Evolutionary conservation across 23 red algal genomes (phyloP).

Genomic region (Gracilaria caudata): DNA sequence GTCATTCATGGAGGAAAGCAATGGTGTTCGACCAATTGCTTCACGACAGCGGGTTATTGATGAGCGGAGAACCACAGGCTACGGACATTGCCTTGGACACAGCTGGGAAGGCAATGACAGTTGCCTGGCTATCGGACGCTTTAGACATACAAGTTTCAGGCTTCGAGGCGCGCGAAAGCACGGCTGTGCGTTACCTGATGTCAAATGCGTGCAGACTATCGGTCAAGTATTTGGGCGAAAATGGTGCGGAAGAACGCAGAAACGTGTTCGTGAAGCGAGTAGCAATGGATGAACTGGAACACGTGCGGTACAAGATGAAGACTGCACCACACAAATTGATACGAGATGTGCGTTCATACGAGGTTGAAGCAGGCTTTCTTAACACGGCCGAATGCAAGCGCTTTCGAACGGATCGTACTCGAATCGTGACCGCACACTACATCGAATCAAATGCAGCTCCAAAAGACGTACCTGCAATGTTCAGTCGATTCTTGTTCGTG

Average conservation of each 20-base stretch:
- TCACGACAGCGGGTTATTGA: conserved; percentile 6
- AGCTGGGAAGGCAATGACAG: conserved; percentile 55
- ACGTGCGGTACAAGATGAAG: conserved; percentile 46
- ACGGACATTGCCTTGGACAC: conserved; percentile 66
- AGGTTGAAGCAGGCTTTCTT: conserved; percentile 62
- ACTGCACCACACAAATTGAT: conserved; percentile 55
- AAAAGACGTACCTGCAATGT: conserved; percentile 11
- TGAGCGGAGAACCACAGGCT: conserved; percentile 15
- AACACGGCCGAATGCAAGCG: conserved; percentile 29
- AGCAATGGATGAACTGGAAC: conserved; percentile 60
- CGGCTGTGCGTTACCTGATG: conserved; percentile 58
- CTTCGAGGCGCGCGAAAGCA: conserved; percentile 39
- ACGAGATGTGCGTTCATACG: conserved; percentile 61
- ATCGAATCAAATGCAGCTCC: conserved; percentile 1
- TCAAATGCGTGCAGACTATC: conserved; percentile 51
- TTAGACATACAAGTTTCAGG: conserved; percentile 9
- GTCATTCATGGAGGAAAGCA: conserved; percentile 15
- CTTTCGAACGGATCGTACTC: conserved; percentile 33
- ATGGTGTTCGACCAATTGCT: conserved; percentile 52
- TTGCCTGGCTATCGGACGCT: conserved; percentile 36
- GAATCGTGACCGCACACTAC: conserved; percentile 19
- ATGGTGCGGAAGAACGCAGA: neutral
- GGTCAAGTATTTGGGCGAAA: neutral
- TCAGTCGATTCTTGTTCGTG: conserved; percentile 55
- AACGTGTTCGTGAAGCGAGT: conserved; percentile 72